Conservation (phyloP, 164 flowering plant species). For the Chimonanthus salicifolius region DNA sequence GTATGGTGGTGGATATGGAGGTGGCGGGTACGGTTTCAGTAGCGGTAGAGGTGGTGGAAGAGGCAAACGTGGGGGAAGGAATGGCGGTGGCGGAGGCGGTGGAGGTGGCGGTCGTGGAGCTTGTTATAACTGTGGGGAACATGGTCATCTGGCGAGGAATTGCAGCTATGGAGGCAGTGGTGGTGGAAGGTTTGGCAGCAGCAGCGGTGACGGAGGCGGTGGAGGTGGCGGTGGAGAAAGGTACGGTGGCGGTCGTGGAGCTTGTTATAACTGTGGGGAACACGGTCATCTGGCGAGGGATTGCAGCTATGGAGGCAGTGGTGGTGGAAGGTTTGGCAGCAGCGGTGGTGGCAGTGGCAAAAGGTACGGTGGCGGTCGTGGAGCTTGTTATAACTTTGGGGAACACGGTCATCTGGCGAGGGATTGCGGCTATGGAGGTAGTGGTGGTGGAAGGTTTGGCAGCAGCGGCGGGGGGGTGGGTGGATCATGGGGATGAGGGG, state of each 20-base stretch:
- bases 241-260: slow-evolving; percentile 16
- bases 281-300: not conserved
- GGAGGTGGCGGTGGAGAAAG: slow-evolving; percentile 24
- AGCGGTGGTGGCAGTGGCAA: slow-evolving; percentile 6
- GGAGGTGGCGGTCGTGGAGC: slow-evolving; percentile 5
- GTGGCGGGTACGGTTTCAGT: no score
- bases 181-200: slow-evolving; percentile 22
- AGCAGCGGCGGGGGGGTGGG: slow-evolving; percentile 16
- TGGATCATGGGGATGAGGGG: slow-evolving; percentile 15
- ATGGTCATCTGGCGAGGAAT: not conserved
- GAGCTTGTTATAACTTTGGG: not conserved
- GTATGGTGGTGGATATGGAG: slow-evolving; percentile 10
- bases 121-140: not conserved
- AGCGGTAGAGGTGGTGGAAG: no score
- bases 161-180: slow-evolving; percentile 1
- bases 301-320: not conserved
- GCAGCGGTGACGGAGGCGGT: not conserved
- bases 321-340: slow-evolving; percentile 24
- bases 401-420: not conserved
- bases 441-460: slow-evolving; percentile 24
- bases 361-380: slow-evolving; percentile 11
- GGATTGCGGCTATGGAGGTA: not conserved
- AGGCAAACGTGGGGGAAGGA: no score
- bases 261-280: not conserved
- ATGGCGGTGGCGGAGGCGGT: slow-evolving; percentile 25